Evolutionary conservation across 441 rosid species (phyloP).

Genomic region (Biscutella laevigata): DNA sequence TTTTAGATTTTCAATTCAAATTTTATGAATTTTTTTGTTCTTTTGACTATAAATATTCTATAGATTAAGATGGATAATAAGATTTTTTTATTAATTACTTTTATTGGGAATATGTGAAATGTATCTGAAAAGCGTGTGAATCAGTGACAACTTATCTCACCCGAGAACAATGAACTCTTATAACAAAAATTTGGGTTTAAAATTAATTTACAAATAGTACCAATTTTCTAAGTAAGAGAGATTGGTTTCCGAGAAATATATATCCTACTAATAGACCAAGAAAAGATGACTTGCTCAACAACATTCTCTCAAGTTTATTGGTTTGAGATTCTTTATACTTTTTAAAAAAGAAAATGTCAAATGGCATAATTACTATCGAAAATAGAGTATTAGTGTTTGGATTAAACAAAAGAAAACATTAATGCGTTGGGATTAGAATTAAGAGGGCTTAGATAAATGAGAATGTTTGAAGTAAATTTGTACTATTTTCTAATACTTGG

Average conservation of each 20-base stretch:
- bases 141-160: conserved; percentile 24
- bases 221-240: conserved; percentile 15
- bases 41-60: too few species aligned
- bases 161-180: conserved; percentile 6
- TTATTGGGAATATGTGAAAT: conserved; percentile 20
- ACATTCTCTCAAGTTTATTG: conserved; percentile 25
- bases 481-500: conserved; percentile 19
- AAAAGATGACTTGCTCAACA: conserved; percentile 2
- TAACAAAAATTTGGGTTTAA: neutral
- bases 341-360: neutral
- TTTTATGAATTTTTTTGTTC: too few species aligned
- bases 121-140: conserved; percentile 18
- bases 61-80: too few species aligned
- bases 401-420: conserved; percentile 7
- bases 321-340: neutral
- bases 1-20: too few species aligned
- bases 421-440: conserved; percentile 21
- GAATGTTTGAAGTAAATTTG: conserved; percentile 7
- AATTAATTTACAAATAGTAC: too few species aligned
- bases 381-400: neutral
- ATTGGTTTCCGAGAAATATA: conserved; percentile 25
- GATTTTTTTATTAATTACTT: too few species aligned
- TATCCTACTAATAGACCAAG: conserved; percentile 20
- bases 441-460: neutral
- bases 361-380: conserved; percentile 2